Evolutionary conservation across 1,284 basidiomycete species (phyloP).

Genomic region (Ceratobasidium sp.): DNA sequence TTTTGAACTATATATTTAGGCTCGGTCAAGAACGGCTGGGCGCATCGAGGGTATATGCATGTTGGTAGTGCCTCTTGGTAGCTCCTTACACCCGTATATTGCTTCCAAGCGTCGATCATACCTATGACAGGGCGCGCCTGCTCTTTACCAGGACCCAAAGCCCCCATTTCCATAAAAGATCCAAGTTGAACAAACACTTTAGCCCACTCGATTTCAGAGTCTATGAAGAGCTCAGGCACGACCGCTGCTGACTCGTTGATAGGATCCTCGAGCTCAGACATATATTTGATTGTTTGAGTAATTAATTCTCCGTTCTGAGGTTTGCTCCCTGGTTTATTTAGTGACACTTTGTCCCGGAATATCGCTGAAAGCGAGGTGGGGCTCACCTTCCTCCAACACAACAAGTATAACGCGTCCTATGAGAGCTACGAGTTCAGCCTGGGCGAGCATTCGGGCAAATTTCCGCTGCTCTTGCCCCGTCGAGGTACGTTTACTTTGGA

Average conservation of each 20-base stretch:
- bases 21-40: background rate
- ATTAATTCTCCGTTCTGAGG: background rate
- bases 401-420: background rate
- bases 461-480: background rate
- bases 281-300: background rate
- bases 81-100: background rate
- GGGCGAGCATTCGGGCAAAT: background rate
- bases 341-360: too few species aligned
- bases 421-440: background rate
- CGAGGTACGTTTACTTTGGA: background rate
- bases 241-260: background rate
- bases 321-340: background rate
- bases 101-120: background rate
- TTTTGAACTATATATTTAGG: background rate
- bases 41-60: conserved; percentile 23
- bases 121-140: background rate
- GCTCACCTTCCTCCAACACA: background rate
- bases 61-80: background rate
- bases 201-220: background rate
- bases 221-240: background rate
- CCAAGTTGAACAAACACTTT: background rate
- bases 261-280: background rate
- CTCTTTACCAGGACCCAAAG: background rate
- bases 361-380: too few species aligned
- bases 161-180: background rate